Base-by-base conservation (phyloP, 2,329 filamentous ascomycete genomes). In the Cytospora schulzeri region DNA sequence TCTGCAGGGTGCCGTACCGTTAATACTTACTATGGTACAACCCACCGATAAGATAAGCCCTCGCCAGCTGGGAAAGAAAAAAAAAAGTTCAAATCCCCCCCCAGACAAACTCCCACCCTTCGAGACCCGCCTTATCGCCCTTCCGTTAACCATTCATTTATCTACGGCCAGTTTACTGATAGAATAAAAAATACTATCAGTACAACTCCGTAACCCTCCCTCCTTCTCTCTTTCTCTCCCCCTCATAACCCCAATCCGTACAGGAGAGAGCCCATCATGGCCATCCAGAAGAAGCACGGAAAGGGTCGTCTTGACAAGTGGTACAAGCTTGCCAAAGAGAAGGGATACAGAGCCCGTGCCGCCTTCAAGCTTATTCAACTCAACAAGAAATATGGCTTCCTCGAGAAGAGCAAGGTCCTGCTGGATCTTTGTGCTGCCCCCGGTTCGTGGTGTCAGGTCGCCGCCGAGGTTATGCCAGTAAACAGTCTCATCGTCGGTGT, bases 251-350 rank as follows among this genome's bases (percentile, higher is more conserved):
- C 22, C 26, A 48, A 22, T 15, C 15, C 31, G 28, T 19, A 33
- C 28, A 50, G 52, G 28, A 52, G 52, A 52, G 52, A 29, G 14
- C 29, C 28, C 65, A 72, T 70, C 64, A 98, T 98, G 95, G 93
- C 92, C 74, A 94, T 98, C 73, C 92, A 98, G 76, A 97, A 98
- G 85, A 98, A 98, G 85, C 91, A 97, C 81, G 94, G 93, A 80
- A 98, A 98, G 82, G 94, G 94, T 78, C 93, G 94, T 86, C 85
- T 97, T 73, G 95, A 99, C 80, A 97, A 98, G 80, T 98, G 93
- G 92, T 99, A 98, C 80, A 94, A 93, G 76, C 88, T 98, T 73
- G 95, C 95, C 67, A 99, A 99, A 79, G 95, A 99, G 77, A 98
- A 97, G 79, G 95, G 95, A 68, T 99, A 97, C 76, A 86, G 95